Evolutionary conservation across 2,329 filamentous ascomycete genomes (phyloP).

Genomic region (Lasiodiplodia gonubiensis): DNA sequence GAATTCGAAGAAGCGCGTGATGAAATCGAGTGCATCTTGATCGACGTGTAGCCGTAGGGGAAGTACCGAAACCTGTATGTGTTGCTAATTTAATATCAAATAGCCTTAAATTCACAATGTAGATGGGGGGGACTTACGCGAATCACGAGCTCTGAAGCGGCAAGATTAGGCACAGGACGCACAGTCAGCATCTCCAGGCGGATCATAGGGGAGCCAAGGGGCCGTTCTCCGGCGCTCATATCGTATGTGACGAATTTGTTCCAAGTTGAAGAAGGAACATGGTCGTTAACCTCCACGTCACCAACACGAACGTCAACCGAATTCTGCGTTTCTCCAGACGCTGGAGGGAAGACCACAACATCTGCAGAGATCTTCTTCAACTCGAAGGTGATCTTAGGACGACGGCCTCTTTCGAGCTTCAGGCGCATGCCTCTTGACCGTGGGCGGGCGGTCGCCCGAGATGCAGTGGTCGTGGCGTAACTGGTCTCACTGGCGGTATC

Average conservation of each 20-base stretch:
- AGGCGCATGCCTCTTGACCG: constrained; percentile 60
- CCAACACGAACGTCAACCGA: constrained; percentile 83
- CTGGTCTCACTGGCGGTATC: constrained; percentile 89
- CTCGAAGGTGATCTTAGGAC: constrained; percentile 96
- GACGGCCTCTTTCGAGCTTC: constrained; percentile 80
- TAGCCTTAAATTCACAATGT: not conserved
- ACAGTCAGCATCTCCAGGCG: constrained; percentile 89
- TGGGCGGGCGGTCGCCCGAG: constrained; percentile 45
- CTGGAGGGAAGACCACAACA: constrained; percentile 77
- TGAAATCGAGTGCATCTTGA: constrained; percentile 95
- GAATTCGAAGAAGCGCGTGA: constrained; percentile 97
- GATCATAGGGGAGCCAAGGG: constrained; percentile 86
- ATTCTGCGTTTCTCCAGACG: constrained; percentile 80
- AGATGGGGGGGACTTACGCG: constrained; percentile 56
- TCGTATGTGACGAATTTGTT: constrained; percentile 97
- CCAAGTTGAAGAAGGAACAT: constrained; percentile 95
- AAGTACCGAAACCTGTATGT: constrained; percentile 66
- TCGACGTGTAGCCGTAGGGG: constrained; percentile 93
- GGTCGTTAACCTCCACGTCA: constrained; percentile 90
- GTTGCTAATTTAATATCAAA: constrained; percentile 27
- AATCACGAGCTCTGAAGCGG: constrained; percentile 87
- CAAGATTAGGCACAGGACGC: constrained; percentile 80
- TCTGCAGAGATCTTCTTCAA: constrained; percentile 84
- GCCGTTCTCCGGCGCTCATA: constrained; percentile 81
- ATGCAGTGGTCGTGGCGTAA: constrained; percentile 69